Conservation (phyloP, 345 rosid genomes). For the Noccaea caerulescens region DNA sequence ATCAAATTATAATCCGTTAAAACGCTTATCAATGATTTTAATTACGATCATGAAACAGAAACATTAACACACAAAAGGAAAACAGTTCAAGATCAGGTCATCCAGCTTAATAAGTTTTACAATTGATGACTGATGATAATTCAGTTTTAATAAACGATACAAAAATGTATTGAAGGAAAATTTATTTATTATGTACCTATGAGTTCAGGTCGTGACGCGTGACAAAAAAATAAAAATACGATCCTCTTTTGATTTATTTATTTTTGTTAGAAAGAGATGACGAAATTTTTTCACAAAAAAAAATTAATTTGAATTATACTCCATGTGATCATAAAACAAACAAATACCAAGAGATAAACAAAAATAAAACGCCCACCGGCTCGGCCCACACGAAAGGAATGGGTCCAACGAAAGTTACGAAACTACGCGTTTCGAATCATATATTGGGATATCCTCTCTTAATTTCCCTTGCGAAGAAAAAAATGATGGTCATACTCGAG, state of each 20-base stretch:
- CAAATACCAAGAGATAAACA: no score
- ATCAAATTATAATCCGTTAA: neutral
- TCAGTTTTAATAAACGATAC: no score
- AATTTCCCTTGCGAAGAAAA: no score
- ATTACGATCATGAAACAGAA: neutral
- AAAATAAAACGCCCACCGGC: constrained; percentile 3
- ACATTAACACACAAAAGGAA: neutral
- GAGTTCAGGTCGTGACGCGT: neutral
- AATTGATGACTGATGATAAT: neutral
- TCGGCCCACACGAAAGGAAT: constrained; percentile 8
- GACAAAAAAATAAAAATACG: no score
- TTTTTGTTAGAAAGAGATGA: no score
- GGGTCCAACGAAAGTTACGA: constrained; percentile 19
- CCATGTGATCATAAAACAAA: no score
- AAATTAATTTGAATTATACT: no score
- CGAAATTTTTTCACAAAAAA: no score
- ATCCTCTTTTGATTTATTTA: no score
- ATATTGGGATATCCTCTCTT: no score
- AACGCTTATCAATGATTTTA: neutral
- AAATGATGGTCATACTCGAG: no score
- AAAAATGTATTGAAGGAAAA: no score
- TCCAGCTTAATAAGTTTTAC: neutral
- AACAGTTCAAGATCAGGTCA: neutral
- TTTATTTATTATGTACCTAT: neutral
- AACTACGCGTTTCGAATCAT: constrained; percentile 19